A percentile compares a stretch with the other conserved stretches of the same genome.
phyloP scores from a whole-genome alignment of 177 flowering plant species.

The Vitis hybrid region DNA sequence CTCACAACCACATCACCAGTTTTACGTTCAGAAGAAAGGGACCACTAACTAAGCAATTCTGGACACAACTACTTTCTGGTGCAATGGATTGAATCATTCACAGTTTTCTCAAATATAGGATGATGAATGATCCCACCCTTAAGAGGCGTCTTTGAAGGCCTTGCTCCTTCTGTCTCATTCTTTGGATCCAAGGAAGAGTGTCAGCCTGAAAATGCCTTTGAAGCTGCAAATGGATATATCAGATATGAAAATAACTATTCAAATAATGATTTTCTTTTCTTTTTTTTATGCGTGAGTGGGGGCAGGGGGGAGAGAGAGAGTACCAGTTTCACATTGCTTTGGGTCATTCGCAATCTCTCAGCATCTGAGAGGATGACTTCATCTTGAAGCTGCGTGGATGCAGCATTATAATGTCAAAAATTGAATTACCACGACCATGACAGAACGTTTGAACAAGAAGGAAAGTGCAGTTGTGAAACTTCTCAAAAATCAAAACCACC shows the following conservation, averaged over 20 bases:
- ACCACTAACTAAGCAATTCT: background rate
- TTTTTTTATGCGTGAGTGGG: background rate
- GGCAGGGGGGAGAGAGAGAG: constrained; percentile 4
- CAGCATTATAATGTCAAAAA: constrained; percentile 6
- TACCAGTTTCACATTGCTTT: constrained; percentile 90
- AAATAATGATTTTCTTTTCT: background rate
- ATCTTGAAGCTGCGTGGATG: constrained; percentile 77
- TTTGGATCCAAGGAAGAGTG: constrained; percentile 82
- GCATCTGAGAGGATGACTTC: constrained; percentile 89
- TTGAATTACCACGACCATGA: background rate
- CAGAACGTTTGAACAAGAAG: background rate
- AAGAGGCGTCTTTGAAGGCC: constrained; percentile 88
- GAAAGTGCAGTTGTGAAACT: background rate
- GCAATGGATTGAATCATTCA: background rate
- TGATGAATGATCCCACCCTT: constrained; percentile 51
- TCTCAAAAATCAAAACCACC: background rate
- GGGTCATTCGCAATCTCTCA: constrained; percentile 80
- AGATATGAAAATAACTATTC: background rate
- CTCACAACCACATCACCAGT: background rate
- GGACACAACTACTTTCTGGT: background rate
- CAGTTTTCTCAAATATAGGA: background rate
- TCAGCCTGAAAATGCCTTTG: constrained; percentile 97
- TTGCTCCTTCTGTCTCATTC: constrained; percentile 88
- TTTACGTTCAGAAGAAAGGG: background rate
- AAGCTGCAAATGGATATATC: constrained; percentile 48